Conservation (phyloP, 306 rosid species). For the Vicia villosa region DNA sequence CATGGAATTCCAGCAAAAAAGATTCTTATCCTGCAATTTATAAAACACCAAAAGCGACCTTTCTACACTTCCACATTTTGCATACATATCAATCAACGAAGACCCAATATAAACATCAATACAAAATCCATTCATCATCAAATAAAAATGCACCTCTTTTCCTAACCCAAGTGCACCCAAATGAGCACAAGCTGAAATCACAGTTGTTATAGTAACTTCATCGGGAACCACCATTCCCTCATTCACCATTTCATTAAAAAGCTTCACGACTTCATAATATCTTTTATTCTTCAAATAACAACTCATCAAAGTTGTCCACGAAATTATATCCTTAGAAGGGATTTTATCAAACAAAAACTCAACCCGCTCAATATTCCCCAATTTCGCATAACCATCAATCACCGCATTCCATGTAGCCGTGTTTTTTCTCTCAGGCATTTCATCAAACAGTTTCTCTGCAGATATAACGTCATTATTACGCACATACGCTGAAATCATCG, state of each 20-base stretch:
- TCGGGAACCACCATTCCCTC: slow-evolving; percentile 60
- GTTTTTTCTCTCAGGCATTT: slow-evolving; percentile 58
- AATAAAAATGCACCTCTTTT: slow-evolving; percentile 62
- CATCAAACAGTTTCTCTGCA: slow-evolving; percentile 57
- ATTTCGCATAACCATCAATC: slow-evolving; percentile 72
- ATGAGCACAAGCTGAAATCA: slow-evolving; percentile 81
- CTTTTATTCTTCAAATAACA: slow-evolving; percentile 60
- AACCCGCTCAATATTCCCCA: slow-evolving; percentile 51
- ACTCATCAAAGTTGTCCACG: slow-evolving; percentile 74
- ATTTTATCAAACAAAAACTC: slow-evolving; percentile 58
- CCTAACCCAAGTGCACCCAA: slow-evolving; percentile 79
- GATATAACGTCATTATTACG: slow-evolving; percentile 55
- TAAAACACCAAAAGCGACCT: slow-evolving; percentile 70
- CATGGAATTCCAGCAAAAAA: slow-evolving; percentile 82
- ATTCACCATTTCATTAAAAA: slow-evolving; percentile 55
- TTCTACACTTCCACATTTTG: slow-evolving; percentile 78
- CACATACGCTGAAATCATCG: slow-evolving; percentile 56
- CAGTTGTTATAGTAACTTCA: slow-evolving; percentile 63
- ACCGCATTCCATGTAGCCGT: slow-evolving; percentile 69
- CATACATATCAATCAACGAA: slow-evolving; percentile 80
- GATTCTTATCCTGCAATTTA: slow-evolving; percentile 60
- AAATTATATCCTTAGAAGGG: slow-evolving; percentile 64
- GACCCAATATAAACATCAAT: slow-evolving; percentile 79
- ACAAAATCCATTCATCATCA: slow-evolving; percentile 57
- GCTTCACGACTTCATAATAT: slow-evolving; percentile 51